A percentile compares a stretch with the other conserved stretches of the same genome.
phyloP scores from a whole-genome alignment of 108 stramenopile species.

The Discostella pseudostelligera region DNA sequence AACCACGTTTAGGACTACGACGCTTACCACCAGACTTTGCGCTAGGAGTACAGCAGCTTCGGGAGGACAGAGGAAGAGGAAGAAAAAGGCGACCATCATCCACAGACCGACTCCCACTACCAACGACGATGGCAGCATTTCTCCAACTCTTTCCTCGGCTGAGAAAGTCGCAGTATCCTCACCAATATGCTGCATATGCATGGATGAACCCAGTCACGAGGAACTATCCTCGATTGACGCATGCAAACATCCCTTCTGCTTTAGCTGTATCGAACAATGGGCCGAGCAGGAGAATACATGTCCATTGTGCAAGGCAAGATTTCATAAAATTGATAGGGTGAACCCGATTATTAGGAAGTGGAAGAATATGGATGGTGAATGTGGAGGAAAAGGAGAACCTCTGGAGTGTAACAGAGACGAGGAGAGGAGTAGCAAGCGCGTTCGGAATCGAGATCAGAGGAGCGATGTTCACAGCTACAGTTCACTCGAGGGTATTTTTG shows the following conservation, averaged over 20 bases:
- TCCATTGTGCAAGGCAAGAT: conserved; percentile 84
- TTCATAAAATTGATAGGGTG: conserved; percentile 74
- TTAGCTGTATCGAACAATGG: conserved; percentile 86
- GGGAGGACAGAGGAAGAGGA: neutral
- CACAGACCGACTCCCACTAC: neutral
- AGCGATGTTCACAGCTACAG: conserved; percentile 36
- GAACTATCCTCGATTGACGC: conserved; percentile 65
- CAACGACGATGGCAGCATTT: neutral
- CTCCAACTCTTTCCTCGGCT: too few species aligned
- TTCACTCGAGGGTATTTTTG: conserved; percentile 36
- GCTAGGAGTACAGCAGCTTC: neutral
- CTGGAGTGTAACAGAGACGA: conserved; percentile 11
- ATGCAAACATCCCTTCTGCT: conserved; percentile 84
- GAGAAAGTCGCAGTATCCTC: neutral
- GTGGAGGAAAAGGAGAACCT: neutral
- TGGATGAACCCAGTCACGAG: conserved; percentile 56
- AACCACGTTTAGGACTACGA: neutral
- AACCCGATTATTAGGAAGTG: conserved; percentile 24
- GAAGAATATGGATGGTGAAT: conserved; percentile 13
- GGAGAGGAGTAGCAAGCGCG: conserved; percentile 59
- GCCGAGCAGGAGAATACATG: conserved; percentile 85
- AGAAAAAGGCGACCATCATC: neutral
- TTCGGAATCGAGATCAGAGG: conserved; percentile 68
- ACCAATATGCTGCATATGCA: conserved; percentile 74
- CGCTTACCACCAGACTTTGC: neutral